Percentiles rank a stretch among this genome's conserved stretches.
Conservation (phyloP, 1,284 basidiomycete genomes). For the Sparassis latifolia region DNA sequence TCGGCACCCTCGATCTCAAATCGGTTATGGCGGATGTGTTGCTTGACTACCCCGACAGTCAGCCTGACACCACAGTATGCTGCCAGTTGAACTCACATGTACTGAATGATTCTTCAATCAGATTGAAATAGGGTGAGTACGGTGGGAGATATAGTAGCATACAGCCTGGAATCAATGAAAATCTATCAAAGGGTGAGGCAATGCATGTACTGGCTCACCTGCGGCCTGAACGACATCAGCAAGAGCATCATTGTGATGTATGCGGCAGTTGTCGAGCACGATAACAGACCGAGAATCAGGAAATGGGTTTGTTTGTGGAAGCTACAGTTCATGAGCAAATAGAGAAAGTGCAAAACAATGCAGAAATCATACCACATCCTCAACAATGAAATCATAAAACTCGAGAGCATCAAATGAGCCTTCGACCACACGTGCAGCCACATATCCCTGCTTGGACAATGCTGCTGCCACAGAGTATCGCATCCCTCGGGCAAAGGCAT, state of each 20-base stretch:
- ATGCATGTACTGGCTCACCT: constrained; percentile 4
- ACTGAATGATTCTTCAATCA: constrained; percentile 5
- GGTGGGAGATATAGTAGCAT: constrained; percentile 3
- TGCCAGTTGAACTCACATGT: not conserved
- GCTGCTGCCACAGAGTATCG: constrained; percentile 23
- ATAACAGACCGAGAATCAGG: constrained; percentile 23
- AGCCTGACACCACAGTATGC: not conserved
- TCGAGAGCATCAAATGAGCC: constrained; percentile 15
- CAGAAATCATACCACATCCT: constrained; percentile 1
- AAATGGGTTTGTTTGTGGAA: constrained; percentile 22
- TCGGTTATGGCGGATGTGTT: constrained; percentile 1
- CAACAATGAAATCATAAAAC: constrained; percentile 9
- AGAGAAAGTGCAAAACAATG: not conserved
- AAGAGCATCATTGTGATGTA: constrained; percentile 21
- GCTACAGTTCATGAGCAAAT: constrained; percentile 7
- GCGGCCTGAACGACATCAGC: constrained; percentile 15
- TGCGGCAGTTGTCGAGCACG: constrained; percentile 25
- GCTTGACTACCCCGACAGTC: not conserved
- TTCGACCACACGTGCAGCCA: constrained; percentile 17
- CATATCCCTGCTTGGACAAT: constrained; percentile 21
- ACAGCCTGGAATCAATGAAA: constrained; percentile 6
- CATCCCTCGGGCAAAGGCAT: constrained; percentile 7
- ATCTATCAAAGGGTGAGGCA: constrained; percentile 5
- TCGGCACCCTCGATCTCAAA: not conserved
- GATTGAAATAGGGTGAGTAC: constrained; percentile 6